Base-by-base conservation (phyloP, 2,329 filamentous ascomycete genomes). In the Ophiostoma tasmaniense region DNA sequence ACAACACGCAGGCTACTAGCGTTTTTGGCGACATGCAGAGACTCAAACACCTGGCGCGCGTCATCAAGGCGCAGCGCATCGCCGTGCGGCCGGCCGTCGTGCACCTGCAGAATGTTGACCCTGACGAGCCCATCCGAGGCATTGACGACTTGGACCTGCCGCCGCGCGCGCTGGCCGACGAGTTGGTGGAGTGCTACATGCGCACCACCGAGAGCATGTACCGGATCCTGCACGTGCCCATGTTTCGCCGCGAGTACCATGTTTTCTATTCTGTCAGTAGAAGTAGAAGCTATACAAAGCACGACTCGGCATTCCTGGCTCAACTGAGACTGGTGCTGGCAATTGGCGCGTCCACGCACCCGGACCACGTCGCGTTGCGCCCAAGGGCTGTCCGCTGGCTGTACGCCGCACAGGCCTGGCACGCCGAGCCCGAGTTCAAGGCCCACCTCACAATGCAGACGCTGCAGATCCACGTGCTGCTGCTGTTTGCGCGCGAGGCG, bases 221-320 rank as follows among this genome's bases (percentile, higher is more conserved):
- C 71, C 81, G 87, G 1, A 80, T 89, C 33, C 70, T 89, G 14
- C 84, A 89, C 73, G 74, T 85, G 0, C 85, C 86, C 0, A 82
- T 81, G 0, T 89, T 89, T 71, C 78, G 80, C 64, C 78, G 78
- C 7, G 82, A 86, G 35, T 89, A 87, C 71, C 78, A 80, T 83
- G 70, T 10, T 3, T 13, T 13, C 3, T 25, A 11, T 22, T 14
- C 50, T 8, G 3, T 8, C 8, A 55, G 37, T 13, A 55, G 25
- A 13, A 55, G 37, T 13, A 55, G 25, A 13, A 25, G n/a, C n/a
- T 55, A 25, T 55, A 17, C n/a, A 3, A 55, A 55, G 11, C 11
- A 22, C 50, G 50, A 55, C 50, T 55, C 50, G 2, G 50, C 50
- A 3, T 55, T 55, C 4, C 8, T 55, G 50, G 50, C 50, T 7